Percentiles rank a stretch among this genome's conserved stretches.
Conservation (phyloP, 2,329 filamentous ascomycete genomes). For the Aspergillus neotritici region DNA sequence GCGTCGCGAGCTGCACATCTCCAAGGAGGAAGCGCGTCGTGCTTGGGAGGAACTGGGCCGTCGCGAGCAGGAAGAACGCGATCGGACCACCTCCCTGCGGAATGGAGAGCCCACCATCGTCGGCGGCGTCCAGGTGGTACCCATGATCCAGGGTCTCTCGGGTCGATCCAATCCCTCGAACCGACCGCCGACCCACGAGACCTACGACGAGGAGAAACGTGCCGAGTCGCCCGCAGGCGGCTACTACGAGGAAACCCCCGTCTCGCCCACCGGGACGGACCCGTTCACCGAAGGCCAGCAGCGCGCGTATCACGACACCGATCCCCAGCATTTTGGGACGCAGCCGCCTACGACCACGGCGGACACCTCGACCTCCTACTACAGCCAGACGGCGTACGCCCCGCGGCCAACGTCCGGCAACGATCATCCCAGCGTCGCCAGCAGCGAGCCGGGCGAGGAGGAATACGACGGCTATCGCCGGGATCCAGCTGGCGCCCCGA, state of each 20-base stretch:
- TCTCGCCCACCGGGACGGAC: conserved; percentile 55
- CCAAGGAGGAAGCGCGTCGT: conserved; percentile 88
- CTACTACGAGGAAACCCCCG: conserved; percentile 48
- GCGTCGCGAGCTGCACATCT: conserved; percentile 87
- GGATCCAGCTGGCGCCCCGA: conserved; percentile 57
- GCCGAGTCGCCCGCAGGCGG: conserved; percentile 32
- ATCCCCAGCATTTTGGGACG: conserved; percentile 7
- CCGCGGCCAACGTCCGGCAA: conserved; percentile 41
- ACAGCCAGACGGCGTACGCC: conserved; percentile 35
- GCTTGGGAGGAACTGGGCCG: conserved; percentile 97
- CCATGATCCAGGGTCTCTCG: conserved; percentile 70
- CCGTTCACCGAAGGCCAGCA: conserved; percentile 52
- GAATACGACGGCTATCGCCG: conserved; percentile 64
- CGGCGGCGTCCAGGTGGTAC: conserved; percentile 89
- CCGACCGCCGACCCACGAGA: conserved; percentile 44
- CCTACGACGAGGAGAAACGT: conserved; percentile 31
- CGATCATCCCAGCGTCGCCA: conserved; percentile 43
- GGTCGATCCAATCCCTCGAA: conserved; percentile 50
- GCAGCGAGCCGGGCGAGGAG: conserved; percentile 61
- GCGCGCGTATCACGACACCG: conserved; percentile 8
- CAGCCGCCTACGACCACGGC: conserved; percentile 29
- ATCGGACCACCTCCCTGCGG: conserved; percentile 76
- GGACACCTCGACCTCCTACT: conserved; percentile 29
- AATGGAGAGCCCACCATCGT: conserved; percentile 84
- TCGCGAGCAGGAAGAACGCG: conserved; percentile 86